Conservation (phyloP, 2,329 filamentous ascomycete species). For the Pyrenophora seminiperda region DNA sequence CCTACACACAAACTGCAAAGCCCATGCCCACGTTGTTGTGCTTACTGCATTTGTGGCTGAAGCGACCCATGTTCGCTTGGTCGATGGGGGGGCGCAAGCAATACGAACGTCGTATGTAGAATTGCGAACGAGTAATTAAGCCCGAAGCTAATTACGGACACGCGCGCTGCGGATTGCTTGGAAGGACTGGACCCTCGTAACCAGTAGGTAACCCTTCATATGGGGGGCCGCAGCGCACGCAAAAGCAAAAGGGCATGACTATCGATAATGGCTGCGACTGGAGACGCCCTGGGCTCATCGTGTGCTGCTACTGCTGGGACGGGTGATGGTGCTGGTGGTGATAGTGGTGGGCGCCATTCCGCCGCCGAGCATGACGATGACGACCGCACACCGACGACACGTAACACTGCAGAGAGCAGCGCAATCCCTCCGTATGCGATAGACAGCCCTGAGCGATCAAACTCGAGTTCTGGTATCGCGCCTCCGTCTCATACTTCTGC, state of each 20-base stretch:
- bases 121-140: too few relatives aligned
- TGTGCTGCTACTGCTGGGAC: constrained; percentile 8
- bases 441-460: constrained; percentile 9
- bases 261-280: constrained; percentile 36
- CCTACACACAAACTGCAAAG: too few relatives aligned
- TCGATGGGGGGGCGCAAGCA: too few relatives aligned
- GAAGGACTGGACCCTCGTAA: neutral
- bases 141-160: constrained; percentile 2
- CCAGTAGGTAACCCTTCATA: constrained; percentile 1
- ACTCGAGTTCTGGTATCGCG: constrained; percentile 13
- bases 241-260: constrained; percentile 29
- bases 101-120: too few relatives aligned
- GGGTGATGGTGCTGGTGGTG: neutral
- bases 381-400: constrained; percentile 16
- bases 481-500: constrained; percentile 30
- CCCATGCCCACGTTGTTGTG: too few relatives aligned
- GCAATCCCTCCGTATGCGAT: constrained; percentile 24
- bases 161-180: neutral
- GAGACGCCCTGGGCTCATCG: constrained; percentile 25
- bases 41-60: too few relatives aligned
- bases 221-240: constrained; percentile 2
- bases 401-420: constrained; percentile 12
- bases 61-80: too few relatives aligned
- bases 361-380: constrained; percentile 36
- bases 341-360: constrained; percentile 34